phyloP scores from a whole-genome alignment of 192 early-diverging fungal genomes.

The Dissophora globulifera region DNA sequence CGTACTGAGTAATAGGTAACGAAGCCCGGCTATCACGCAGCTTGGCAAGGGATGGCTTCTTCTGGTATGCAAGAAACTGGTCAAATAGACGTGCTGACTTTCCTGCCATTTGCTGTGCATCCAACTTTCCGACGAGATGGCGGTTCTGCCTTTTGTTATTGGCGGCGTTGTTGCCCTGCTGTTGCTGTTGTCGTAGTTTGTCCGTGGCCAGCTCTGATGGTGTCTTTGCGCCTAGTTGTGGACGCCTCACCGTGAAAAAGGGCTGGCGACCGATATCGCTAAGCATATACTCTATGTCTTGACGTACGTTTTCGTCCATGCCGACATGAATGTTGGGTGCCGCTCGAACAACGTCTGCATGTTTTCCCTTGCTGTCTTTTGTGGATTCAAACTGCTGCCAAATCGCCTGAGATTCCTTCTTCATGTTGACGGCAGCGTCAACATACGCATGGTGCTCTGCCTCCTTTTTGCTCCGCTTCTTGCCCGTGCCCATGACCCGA shows the following conservation, averaged over 20 bases:
- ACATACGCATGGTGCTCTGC: slow-evolving; percentile 51
- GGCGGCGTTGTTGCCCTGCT: background rate
- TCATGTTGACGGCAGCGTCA: slow-evolving; percentile 52
- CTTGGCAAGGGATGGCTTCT: slow-evolving; percentile 26
- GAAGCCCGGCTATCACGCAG: slow-evolving; percentile 34
- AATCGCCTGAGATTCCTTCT: slow-evolving; percentile 40
- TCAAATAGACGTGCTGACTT: slow-evolving; percentile 50
- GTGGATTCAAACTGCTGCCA: slow-evolving; percentile 54
- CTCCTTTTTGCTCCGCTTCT: slow-evolving; percentile 54
- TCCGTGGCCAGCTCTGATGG: background rate
- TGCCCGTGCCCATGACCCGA: slow-evolving; percentile 37
- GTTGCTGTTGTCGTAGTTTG: slow-evolving; percentile 14
- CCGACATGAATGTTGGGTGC: slow-evolving; percentile 46
- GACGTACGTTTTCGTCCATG: slow-evolving; percentile 43
- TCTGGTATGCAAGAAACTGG: slow-evolving; percentile 29
- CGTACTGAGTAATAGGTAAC: slow-evolving; percentile 55
- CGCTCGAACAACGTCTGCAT: slow-evolving; percentile 34
- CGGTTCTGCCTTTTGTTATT: slow-evolving; percentile 28
- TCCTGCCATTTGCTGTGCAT: slow-evolving; percentile 29
- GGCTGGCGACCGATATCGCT: slow-evolving; percentile 33
- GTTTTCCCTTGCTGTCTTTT: slow-evolving; percentile 49
- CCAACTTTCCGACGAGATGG: slow-evolving; percentile 36
- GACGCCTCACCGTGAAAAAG: slow-evolving; percentile 38
- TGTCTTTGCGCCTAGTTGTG: slow-evolving; percentile 17
- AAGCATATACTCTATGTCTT: slow-evolving; percentile 41